A percentile compares a stretch with the other conserved stretches of the same genome.
Conservation (phyloP, 1,284 basidiomycete species). For the Leccinum pachyderme region DNA sequence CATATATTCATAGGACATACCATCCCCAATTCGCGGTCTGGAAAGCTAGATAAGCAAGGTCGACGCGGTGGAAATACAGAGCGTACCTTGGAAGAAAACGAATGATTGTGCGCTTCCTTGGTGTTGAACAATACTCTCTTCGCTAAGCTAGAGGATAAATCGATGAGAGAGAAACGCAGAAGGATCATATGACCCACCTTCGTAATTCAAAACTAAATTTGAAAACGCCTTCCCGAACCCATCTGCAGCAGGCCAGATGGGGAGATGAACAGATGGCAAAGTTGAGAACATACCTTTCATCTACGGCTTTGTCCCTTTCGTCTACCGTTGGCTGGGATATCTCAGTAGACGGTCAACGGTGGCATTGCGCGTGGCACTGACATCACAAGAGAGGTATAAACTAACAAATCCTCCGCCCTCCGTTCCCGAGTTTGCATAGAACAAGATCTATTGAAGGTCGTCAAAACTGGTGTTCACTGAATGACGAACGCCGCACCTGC, state of each 20-base stretch:
- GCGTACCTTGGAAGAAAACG: conserved; percentile 73
- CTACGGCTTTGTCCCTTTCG: conserved; percentile 66
- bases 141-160: conserved; percentile 38
- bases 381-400: conserved; percentile 79
- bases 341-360: conserved; percentile 13
- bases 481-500: conserved; percentile 46
- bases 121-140: conserved; percentile 54
- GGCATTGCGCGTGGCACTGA: conserved; percentile 35
- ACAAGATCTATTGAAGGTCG: conserved; percentile 53
- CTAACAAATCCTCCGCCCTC: conserved; percentile 57
- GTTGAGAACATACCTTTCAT: conserved; percentile 50
- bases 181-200: conserved; percentile 42
- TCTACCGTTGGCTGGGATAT: conserved; percentile 63
- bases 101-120: conserved; percentile 83
- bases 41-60: conserved; percentile 11
- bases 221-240: conserved; percentile 80
- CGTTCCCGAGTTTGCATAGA: conserved; percentile 78
- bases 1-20: conserved; percentile 36
- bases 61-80: background rate
- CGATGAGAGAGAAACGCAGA: background rate
- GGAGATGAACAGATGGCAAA: background rate
- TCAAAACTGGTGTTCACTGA: background rate
- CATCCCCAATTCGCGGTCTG: conserved; percentile 85
- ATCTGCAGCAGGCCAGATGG: conserved; percentile 41
- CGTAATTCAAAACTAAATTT: conserved; percentile 84